phyloP scores from a whole-genome alignment of 345 rosid species.

The Acer negundo region DNA sequence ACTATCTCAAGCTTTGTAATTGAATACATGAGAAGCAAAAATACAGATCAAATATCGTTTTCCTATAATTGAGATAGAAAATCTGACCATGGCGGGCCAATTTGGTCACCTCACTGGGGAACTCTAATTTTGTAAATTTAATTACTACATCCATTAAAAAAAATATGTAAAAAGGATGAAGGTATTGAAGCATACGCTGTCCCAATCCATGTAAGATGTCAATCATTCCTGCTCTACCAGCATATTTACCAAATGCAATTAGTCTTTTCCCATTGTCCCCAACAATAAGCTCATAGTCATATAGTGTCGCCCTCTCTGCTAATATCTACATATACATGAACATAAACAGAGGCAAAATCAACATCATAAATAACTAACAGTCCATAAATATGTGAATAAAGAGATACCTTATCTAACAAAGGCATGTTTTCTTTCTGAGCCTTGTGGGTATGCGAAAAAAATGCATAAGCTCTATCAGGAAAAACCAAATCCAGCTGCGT shows the following conservation, averaged over 20 bases:
- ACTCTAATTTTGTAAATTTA: neutral
- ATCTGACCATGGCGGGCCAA: neutral
- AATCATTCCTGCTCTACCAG: conserved; percentile 90
- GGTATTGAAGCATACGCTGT: conserved; percentile 53
- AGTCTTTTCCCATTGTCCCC: conserved; percentile 62
- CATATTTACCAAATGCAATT: conserved; percentile 87
- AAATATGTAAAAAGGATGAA: conserved; percentile 7
- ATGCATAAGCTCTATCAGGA: conserved; percentile 56
- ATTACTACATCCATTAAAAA: neutral
- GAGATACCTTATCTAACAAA: conserved; percentile 51
- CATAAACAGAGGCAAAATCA: neutral
- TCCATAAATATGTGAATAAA: neutral
- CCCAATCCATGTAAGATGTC: conserved; percentile 85
- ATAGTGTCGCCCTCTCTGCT: conserved; percentile 68
- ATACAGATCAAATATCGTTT: neutral
- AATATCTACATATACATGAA: conserved; percentile 50
- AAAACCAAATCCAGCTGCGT: conserved; percentile 55
- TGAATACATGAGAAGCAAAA: neutral
- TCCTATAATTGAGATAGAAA: neutral
- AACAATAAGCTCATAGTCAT: conserved; percentile 84
- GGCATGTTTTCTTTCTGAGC: conserved; percentile 63
- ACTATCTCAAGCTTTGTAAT: neutral
- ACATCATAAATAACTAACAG: neutral
- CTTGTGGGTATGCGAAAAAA: conserved; percentile 66
- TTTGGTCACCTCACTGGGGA: neutral